A percentile compares a stretch with the other conserved stretches of the same genome.
Conservation (phyloP, 352 stramenopile species). For the Phytopythium mirpurense region DNA sequence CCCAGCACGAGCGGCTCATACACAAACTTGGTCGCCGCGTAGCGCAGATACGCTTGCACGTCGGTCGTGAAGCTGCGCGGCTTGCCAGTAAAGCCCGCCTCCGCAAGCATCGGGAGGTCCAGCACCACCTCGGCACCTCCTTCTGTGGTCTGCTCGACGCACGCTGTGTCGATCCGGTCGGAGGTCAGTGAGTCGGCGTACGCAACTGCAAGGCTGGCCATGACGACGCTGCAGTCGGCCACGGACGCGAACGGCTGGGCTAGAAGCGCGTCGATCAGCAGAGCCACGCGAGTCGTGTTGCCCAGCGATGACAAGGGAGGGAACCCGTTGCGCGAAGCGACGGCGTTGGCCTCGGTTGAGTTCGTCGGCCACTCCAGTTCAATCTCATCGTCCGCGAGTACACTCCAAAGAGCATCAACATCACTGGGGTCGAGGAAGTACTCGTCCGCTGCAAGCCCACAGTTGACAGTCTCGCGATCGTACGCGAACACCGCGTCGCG, state of each 20-base stretch:
- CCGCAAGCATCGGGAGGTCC: slow-evolving; percentile 23
- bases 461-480: slow-evolving; percentile 16
- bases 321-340: slow-evolving; percentile 8
- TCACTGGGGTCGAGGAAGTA: slow-evolving; percentile 21
- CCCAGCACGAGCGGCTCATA: slow-evolving; percentile 39
- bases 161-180: slow-evolving; percentile 16
- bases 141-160: slow-evolving; percentile 7
- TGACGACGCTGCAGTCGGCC: slow-evolving; percentile 18
- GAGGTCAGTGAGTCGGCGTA: slow-evolving; percentile 17
- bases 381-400: slow-evolving; percentile 21
- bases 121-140: slow-evolving; percentile 18
- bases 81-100: slow-evolving; percentile 20
- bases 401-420: slow-evolving; percentile 13
- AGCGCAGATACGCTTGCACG: slow-evolving; percentile 44
- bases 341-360: background rate
- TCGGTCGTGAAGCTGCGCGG: slow-evolving; percentile 23
- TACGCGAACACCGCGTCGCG: slow-evolving; percentile 28
- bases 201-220: slow-evolving; percentile 19
- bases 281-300: slow-evolving; percentile 17
- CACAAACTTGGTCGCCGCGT: slow-evolving; percentile 46
- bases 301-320: slow-evolving; percentile 9
- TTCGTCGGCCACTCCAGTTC: slow-evolving; percentile 19
- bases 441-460: slow-evolving; percentile 11
- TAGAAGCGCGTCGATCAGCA: slow-evolving; percentile 50
- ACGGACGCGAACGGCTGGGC: slow-evolving; percentile 33